Conservation (phyloP, 331 rosid genomes). For the Quercus lobata region DNA sequence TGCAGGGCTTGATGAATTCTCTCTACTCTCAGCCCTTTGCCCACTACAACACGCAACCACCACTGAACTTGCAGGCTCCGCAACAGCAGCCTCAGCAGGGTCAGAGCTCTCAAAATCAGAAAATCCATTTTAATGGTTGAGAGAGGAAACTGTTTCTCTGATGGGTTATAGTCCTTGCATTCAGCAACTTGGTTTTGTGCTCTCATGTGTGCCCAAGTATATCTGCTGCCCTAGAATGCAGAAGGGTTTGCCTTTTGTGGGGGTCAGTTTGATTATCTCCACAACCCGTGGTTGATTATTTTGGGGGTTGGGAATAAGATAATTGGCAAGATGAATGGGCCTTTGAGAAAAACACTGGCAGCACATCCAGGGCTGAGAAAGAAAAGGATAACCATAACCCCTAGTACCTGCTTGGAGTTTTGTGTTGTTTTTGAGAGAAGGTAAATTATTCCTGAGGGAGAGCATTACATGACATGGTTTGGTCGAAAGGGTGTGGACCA, state of each 20-base stretch:
- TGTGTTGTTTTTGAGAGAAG: constrained; percentile 60
- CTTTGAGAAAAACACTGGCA: constrained; percentile 35
- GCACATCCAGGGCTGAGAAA: constrained; percentile 58
- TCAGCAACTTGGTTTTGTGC: constrained; percentile 86
- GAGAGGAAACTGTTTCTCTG: constrained; percentile 50
- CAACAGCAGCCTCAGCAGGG: constrained; percentile 83
- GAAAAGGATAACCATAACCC: constrained; percentile 54
- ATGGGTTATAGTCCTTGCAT: constrained; percentile 92
- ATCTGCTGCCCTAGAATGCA: constrained; percentile 42
- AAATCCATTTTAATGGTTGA: constrained; percentile 87
- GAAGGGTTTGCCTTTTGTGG: constrained; percentile 36
- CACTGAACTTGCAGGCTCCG: constrained; percentile 74
- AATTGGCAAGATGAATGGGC: constrained; percentile 41
- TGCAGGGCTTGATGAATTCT: constrained; percentile 80
- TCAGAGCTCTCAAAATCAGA: constrained; percentile 92
- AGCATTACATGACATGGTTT: constrained; percentile 82
- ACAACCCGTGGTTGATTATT: constrained; percentile 28
- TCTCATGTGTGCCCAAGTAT: constrained; percentile 58
- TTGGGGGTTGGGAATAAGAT: constrained; percentile 43
- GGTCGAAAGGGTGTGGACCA: constrained; percentile 61
- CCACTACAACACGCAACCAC: constrained; percentile 94
- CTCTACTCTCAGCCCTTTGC: constrained; percentile 97
- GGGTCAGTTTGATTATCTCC: constrained; percentile 29
- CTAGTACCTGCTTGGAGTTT: constrained; percentile 63
- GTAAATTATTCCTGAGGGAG: constrained; percentile 37